Percentiles rank a stretch among this genome's conserved stretches.
Evolutionary conservation across 2,329 filamentous ascomycete genomes (phyloP).

Genomic region (Emergomyces orientalis): DNA sequence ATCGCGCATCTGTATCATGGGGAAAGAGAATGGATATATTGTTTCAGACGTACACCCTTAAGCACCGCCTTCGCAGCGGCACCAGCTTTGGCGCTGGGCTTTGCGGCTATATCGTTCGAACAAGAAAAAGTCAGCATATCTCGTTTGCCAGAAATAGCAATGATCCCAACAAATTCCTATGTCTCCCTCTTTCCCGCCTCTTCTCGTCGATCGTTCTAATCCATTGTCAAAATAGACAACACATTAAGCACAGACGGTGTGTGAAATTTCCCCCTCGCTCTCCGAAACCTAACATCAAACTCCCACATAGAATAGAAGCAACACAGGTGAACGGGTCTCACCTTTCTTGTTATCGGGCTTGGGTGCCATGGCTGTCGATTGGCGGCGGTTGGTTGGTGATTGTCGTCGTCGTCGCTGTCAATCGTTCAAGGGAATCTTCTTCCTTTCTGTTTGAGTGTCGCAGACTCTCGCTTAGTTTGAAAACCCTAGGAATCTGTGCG

Average conservation of each 20-base stretch:
- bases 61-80: slow-evolving; percentile 93
- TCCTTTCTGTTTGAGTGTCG: neutral
- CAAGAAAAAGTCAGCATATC: slow-evolving; percentile 22
- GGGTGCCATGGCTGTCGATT: slow-evolving; percentile 41
- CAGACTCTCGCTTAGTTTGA: slow-evolving; percentile 17
- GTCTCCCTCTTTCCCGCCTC: neutral
- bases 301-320: neutral
- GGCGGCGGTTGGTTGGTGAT: slow-evolving; percentile 34
- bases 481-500: slow-evolving; percentile 16
- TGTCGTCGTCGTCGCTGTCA: slow-evolving; percentile 22
- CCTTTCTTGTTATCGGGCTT: slow-evolving; percentile 40
- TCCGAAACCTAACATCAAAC: neutral
- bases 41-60: slow-evolving; percentile 67
- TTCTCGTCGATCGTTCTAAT: neutral
- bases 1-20: neutral
- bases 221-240: slow-evolving; percentile 6
- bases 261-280: neutral
- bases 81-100: slow-evolving; percentile 67
- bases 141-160: slow-evolving; percentile 6
- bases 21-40: neutral
- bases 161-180: neutral
- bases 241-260: neutral
- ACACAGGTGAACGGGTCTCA: slow-evolving; percentile 20
- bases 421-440: neutral
- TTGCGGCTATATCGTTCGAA: slow-evolving; percentile 35